phyloP scores from a whole-genome alignment of 495 filamentous ascomycete species.

The Aspergillus sparsus region DNA sequence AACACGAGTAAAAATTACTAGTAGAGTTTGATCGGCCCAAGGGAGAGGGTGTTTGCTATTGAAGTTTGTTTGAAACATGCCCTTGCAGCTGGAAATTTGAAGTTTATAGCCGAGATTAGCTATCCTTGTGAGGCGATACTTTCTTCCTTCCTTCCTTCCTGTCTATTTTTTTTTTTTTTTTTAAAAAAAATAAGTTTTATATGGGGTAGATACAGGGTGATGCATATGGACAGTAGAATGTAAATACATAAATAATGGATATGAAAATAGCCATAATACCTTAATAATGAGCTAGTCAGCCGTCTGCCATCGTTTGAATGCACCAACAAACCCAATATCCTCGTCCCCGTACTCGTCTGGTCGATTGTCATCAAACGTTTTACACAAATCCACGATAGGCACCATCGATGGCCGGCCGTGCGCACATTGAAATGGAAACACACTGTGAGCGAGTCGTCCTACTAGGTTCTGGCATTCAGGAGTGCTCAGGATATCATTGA shows the following conservation, averaged over 20 bases:
- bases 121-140: no score
- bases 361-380: background rate
- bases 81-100: no score
- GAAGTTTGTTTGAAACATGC: no score
- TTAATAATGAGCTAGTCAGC: background rate
- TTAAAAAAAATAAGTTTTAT: no score
- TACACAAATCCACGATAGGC: constrained; percentile 62
- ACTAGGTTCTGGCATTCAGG: constrained; percentile 70
- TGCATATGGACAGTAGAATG: background rate
- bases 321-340: constrained; percentile 20
- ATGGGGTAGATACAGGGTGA: no score
- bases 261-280: background rate
- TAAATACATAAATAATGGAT: background rate
- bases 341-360: constrained; percentile 1
- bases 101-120: no score
- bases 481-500: constrained; percentile 73
- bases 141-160: no score
- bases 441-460: constrained; percentile 60
- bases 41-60: no score
- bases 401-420: constrained; percentile 81
- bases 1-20: no score
- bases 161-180: no score
- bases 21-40: no score
- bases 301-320: constrained; percentile 26
- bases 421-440: constrained; percentile 91